Base-by-base conservation (phyloP, 1,284 basidiomycete genomes). In the Ceratobasidium sp. region DNA sequence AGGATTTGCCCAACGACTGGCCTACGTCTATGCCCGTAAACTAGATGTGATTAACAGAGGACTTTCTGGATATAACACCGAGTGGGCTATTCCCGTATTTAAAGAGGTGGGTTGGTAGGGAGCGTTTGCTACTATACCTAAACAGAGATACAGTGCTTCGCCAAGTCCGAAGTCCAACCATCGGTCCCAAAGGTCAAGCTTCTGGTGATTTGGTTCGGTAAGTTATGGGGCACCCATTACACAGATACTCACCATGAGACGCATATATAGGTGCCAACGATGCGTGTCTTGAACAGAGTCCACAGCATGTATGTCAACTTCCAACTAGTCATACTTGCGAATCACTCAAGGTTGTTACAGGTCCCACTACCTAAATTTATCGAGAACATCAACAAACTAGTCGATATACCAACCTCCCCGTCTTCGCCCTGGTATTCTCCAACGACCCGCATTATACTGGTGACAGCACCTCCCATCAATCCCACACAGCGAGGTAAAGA, bases 1-100 rank as follows among this genome's bases (percentile, higher is more conserved):
- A 36, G 72, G 87, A 8, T 82, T 90, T 71, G 86, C 84, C 0
- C 83, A 87, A 71, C 79, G 80, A 59, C 79, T 92, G 33, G 79
- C 87, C 39, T 79, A 88, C 77, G 82, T 81, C 2, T 95, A 93
- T 77, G 83, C 83, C 41, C 82, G 93, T 68, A 90, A 87, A 75
- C 78, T 93, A 30, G 93, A 95, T 74, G 85, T 95, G 13, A 73
- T 95, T 59, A 94, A 94, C 76, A 85, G 93, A 46, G 93, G 93
- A 5, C 78, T 85, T 9, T 82, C 84, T 69, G 92, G 93, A 1
- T 95, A 94, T 77, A 94, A 90, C 75, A 88, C 90, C 0, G 86
- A 88, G 46, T 94, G 92, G 91, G 88, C 83, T 2, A 79, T 93
- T 25, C 88, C 89, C 0, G 83, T 91, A 33, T 85, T 94, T 71